phyloP scores from a whole-genome alignment of 139 green algal genomes.

The Astrephomene gubernaculifera region DNA sequence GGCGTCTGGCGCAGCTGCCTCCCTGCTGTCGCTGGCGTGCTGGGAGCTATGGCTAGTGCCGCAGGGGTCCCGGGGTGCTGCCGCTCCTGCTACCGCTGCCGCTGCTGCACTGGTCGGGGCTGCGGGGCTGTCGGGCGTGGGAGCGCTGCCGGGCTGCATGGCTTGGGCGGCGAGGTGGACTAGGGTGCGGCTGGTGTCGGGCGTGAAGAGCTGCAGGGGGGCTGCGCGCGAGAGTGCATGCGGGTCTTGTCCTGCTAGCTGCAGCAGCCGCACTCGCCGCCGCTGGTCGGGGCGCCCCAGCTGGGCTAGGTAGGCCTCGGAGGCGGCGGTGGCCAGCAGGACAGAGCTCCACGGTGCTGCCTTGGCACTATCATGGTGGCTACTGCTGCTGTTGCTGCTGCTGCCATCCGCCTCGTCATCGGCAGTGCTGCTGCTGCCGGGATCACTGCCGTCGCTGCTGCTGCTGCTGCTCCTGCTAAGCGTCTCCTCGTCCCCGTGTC shows the following conservation, averaged over 20 bases:
- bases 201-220: slow-evolving; percentile 7
- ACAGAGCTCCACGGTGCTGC: not conserved
- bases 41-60: no score
- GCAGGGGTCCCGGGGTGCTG: no score
- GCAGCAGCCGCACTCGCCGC: not conserved
- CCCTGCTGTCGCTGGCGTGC: no score
- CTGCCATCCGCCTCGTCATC: not conserved
- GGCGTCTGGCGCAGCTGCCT: no score
- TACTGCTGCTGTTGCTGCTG: slow-evolving; percentile 1
- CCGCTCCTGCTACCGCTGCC: no score
- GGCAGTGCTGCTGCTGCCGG: not conserved
- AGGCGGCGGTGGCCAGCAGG: not conserved
- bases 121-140: not conserved
- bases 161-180: not conserved
- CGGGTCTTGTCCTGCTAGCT: not conserved
- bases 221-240: not conserved
- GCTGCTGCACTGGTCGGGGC: not conserved
- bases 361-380: not conserved
- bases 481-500: not conserved
- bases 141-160: not conserved
- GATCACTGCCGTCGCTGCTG: not conserved
- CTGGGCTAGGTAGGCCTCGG: not conserved
- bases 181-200: not conserved
- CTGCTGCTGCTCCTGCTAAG: not conserved
- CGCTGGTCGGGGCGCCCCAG: not conserved